Conservation (phyloP, 169 alveolate species). For the Cryptosporidium parvum region DNA sequence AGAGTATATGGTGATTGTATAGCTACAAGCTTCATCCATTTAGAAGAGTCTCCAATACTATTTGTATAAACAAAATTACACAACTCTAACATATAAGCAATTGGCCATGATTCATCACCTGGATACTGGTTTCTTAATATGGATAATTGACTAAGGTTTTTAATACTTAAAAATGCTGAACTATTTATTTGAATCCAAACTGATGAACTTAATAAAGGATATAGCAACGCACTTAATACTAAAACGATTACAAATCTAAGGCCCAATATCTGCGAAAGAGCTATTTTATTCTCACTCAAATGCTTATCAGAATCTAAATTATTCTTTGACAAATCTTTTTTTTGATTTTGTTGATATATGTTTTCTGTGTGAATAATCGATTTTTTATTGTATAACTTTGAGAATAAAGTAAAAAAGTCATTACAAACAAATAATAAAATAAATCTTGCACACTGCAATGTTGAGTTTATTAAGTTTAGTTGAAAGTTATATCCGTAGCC, state of each 20-base stretch:
- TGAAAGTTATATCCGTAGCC: slow-evolving; percentile 40
- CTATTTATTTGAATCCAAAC: slow-evolving; percentile 68
- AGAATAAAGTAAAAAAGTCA: slow-evolving; percentile 8
- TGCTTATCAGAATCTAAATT: neutral
- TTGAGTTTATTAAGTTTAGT: slow-evolving; percentile 16
- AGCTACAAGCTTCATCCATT: slow-evolving; percentile 71
- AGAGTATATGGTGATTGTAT: slow-evolving; percentile 65
- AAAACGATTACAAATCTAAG: slow-evolving; percentile 10
- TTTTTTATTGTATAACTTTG: neutral
- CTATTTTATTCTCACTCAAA: slow-evolving; percentile 1
- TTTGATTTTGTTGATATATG: neutral
- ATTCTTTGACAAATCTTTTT: neutral
- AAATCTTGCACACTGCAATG: slow-evolving; percentile 43
- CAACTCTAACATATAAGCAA: slow-evolving; percentile 54
- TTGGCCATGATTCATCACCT: slow-evolving; percentile 76
- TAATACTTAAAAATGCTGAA: slow-evolving; percentile 43
- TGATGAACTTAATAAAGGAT: slow-evolving; percentile 52
- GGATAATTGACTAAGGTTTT: slow-evolving; percentile 34
- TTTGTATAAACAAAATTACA: slow-evolving; percentile 43
- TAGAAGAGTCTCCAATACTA: slow-evolving; percentile 65
- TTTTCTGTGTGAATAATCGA: neutral
- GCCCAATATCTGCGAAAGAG: slow-evolving; percentile 26
- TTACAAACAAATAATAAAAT: slow-evolving; percentile 17
- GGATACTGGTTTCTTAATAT: slow-evolving; percentile 62
- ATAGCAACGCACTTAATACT: neutral